A percentile compares a stretch with the other conserved stretches of the same genome.
These are phyloP conservation scores for Syncephalastrum monosporum DNA, from an alignment of 371 early-diverging fungal genomes.

Conservation along the genomic window DNA sequence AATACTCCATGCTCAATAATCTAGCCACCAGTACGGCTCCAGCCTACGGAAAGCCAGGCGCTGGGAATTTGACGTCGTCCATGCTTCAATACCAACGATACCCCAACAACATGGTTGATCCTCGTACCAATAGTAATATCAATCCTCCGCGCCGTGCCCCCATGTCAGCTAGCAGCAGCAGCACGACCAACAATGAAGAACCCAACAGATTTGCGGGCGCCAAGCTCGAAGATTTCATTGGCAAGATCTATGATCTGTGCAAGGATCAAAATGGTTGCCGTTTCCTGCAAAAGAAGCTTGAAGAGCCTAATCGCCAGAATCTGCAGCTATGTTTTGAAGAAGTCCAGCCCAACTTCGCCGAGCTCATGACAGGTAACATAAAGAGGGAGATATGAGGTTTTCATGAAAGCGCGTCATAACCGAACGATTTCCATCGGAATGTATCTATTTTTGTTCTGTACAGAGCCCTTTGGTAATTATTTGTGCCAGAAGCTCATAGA, in stretches of 20 bases:
- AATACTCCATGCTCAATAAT: slow-evolving; percentile 17
- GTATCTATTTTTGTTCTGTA: slow-evolving; percentile 4
- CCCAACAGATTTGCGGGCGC: slow-evolving; percentile 67
- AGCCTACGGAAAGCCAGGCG: neutral
- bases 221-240: slow-evolving; percentile 64
- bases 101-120: slow-evolving; percentile 3
- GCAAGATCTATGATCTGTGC: slow-evolving; percentile 74
- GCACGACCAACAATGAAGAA: slow-evolving; percentile 22
- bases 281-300: slow-evolving; percentile 82
- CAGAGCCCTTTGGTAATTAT: slow-evolving; percentile 92
- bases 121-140: neutral
- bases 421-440: neutral
- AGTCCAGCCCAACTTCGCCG: slow-evolving; percentile 70
- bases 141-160: no score
- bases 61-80: neutral
- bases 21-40: slow-evolving; percentile 3
- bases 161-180: neutral
- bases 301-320: slow-evolving; percentile 66
- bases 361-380: slow-evolving; percentile 74
- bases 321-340: slow-evolving; percentile 71
- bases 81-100: neutral
- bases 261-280: slow-evolving; percentile 93
- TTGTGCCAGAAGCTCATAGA: slow-evolving; percentile 89
- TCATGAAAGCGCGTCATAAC: neutral
- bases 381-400: neutral